Evolutionary conservation across 2,329 filamentous ascomycete species (phyloP).

Genomic region (Monosporascus sp.): DNA sequence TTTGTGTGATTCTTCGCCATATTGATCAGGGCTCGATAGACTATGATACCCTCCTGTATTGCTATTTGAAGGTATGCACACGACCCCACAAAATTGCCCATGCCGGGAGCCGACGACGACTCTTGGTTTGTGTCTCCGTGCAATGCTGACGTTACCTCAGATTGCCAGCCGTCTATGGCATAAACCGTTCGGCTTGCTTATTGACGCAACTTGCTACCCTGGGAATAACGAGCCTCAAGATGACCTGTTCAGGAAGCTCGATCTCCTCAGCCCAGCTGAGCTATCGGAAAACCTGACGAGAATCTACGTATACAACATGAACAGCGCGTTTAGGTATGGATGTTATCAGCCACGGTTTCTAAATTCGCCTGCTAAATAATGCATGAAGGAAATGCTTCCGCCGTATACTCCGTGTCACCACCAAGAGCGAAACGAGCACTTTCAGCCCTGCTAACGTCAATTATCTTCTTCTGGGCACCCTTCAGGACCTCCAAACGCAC

Average conservation of each 20-base stretch:
- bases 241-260: conserved; percentile 59
- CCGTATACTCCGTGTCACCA: conserved; percentile 55
- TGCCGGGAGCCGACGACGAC: not conserved
- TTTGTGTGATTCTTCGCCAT: conserved; percentile 64
- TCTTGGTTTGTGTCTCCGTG: too few species aligned
- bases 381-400: conserved; percentile 56
- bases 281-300: conserved; percentile 54
- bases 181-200: conserved; percentile 61
- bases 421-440: conserved; percentile 54
- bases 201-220: conserved; percentile 67
- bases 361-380: conserved; percentile 6
- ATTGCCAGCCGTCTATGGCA: conserved; percentile 68
- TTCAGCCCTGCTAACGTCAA: conserved; percentile 63
- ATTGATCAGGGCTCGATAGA: conserved; percentile 63
- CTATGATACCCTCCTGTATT: conserved; percentile 61
- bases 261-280: conserved; percentile 58
- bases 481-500: conserved; percentile 61
- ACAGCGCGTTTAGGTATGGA: conserved; percentile 58
- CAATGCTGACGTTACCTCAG: conserved; percentile 29
- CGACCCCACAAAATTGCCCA: not conserved
- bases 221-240: conserved; percentile 64
- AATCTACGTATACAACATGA: conserved; percentile 70
- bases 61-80: conserved; percentile 57
- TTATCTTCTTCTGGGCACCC: conserved; percentile 60
- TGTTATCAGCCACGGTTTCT: not conserved